These are phyloP conservation scores for Galerina sulciceps DNA, from an alignment of 768 basidiomycete species.

Conservation along the genomic window DNA sequence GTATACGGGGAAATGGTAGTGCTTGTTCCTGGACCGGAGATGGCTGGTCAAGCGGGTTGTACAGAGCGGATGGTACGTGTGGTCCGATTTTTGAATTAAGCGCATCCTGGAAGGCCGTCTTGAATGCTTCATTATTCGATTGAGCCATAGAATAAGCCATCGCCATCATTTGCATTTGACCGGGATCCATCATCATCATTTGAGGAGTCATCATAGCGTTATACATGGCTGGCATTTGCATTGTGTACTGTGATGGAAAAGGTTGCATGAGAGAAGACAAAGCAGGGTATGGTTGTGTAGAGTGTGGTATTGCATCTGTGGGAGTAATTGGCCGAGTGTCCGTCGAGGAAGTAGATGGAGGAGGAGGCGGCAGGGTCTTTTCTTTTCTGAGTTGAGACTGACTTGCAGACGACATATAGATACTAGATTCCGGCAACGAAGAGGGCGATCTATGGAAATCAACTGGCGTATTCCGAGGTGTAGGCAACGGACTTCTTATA, in stretches of 20 bases:
- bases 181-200: constrained; percentile 10
- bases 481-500: constrained; percentile 64
- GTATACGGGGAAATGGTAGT: constrained; percentile 16
- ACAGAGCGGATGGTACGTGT: neutral
- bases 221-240: constrained; percentile 19
- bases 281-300: neutral
- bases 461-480: constrained; percentile 61
- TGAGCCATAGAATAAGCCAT: constrained; percentile 3
- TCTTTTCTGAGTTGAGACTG: neutral
- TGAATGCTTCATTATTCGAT: constrained; percentile 9
- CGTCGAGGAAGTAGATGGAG: neutral
- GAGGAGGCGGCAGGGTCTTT: neutral
- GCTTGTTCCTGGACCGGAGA: constrained; percentile 19
- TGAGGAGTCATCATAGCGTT: constrained; percentile 14
- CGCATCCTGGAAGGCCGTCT: constrained; percentile 10
- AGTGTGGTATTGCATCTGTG: neutral
- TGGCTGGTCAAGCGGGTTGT: neutral
- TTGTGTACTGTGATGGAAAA: constrained; percentile 5
- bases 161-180: constrained; percentile 11
- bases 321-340: neutral
- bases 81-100: neutral
- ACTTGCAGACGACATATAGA: neutral
- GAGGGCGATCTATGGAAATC: constrained; percentile 18
- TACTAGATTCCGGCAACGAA: neutral
- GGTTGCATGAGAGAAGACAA: constrained; percentile 13